These are phyloP conservation scores for Phytophthora litchii DNA, from an alignment of 352 stramenopile species.

Conservation along the genomic window DNA sequence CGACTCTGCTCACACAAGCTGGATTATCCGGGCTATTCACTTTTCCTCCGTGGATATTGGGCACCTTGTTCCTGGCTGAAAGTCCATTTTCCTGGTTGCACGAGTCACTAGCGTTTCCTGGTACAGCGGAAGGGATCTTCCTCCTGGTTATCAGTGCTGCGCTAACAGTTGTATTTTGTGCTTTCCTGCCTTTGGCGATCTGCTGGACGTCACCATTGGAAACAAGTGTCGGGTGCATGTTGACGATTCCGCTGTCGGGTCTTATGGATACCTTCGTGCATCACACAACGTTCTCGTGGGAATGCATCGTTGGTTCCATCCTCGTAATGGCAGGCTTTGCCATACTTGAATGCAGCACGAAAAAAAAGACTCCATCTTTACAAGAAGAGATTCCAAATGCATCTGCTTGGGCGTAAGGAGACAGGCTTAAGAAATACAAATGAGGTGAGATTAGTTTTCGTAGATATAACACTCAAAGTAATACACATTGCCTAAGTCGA, in stretches of 20 bases:
- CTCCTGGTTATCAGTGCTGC: slow-evolving; percentile 42
- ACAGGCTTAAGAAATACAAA: slow-evolving; percentile 1
- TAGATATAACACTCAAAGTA: slow-evolving; percentile 13
- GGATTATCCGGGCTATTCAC: slow-evolving; percentile 55
- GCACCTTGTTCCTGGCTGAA: slow-evolving; percentile 45
- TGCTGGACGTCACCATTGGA: slow-evolving; percentile 65
- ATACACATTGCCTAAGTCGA: slow-evolving; percentile 22
- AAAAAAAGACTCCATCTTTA: slow-evolving; percentile 10
- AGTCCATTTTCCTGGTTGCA: slow-evolving; percentile 48
- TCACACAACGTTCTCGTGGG: slow-evolving; percentile 49
- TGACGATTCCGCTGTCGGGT: slow-evolving; percentile 59
- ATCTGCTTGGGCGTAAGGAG: slow-evolving; percentile 24
- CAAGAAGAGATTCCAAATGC: slow-evolving; percentile 8
- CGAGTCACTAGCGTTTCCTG: slow-evolving; percentile 53
- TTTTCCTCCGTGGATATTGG: slow-evolving; percentile 51
- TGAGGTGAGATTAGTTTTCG: slow-evolving; percentile 15
- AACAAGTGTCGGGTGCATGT: slow-evolving; percentile 67
- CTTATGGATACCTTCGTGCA: slow-evolving; percentile 53
- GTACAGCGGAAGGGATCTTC: slow-evolving; percentile 35
- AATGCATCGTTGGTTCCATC: slow-evolving; percentile 54
- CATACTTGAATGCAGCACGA: slow-evolving; percentile 44
- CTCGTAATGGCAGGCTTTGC: slow-evolving; percentile 59
- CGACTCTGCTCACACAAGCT: slow-evolving; percentile 54
- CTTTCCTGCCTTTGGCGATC: slow-evolving; percentile 53
- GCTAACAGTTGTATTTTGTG: slow-evolving; percentile 56